Base-by-base conservation (phyloP, 1,284 basidiomycete species). In the Apiotrichum siamense region DNA sequence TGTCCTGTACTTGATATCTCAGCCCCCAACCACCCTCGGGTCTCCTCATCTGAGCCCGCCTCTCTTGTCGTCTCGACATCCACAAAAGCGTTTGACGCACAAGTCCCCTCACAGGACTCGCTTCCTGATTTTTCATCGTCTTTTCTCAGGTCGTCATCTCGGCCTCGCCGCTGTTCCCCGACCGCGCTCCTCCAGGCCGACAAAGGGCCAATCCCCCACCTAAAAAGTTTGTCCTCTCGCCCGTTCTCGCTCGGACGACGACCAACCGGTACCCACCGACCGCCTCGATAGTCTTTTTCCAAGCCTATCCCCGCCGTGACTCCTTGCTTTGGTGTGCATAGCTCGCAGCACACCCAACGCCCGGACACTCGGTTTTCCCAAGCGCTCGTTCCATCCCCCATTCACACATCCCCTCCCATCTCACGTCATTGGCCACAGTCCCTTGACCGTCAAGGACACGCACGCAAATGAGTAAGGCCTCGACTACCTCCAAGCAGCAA, bases 381-480 rank as follows among this genome's bases (percentile, higher is more conserved):
- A 7, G 29, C 15, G 9, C 29, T 31, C 7, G 29, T 31, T 31
- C 29, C 29, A 15, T 31, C 7, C 9, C 29, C 29, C 29, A 35
- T 35, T 7, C 18, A 40, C 40, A 27, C 10, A 29, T 29, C 27
- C 20, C 33, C 23, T 7, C 44, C 18, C 33, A 36, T 11, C 29
- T 36, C 44, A 45, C 44, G 33, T 20, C 44, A 45, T 35, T 26
- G 9, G 23, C 57, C 26, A 21, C 29, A 11, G 7, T n/a, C 17
- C 21, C 49, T 61, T 32, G 18, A 36, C 18, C 25, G 26, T 32
- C 40, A 35, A 50, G 35, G 46, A 47, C 44, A 47, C 38, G 39
- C 55, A 54, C 55, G 55, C 55, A 63, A 64, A 69, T 69, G 67
- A 69, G 63, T 57, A 62, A 60, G 52, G 61, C 54, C 55, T 55